Conservation (phyloP, 164 flowering plant genomes). For the Nelumbo lutea region DNA sequence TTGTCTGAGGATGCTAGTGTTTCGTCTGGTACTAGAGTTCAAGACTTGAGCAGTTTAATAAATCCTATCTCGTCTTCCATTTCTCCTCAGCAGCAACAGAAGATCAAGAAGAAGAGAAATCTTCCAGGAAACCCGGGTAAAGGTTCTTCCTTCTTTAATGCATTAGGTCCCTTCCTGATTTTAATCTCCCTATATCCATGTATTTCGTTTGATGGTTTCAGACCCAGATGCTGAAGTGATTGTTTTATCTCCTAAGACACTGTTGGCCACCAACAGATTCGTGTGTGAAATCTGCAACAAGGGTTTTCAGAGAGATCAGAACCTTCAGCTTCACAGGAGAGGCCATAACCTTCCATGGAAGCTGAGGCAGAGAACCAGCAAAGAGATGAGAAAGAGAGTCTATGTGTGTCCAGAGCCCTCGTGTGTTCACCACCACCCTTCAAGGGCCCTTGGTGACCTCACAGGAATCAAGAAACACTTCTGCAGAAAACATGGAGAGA, state of each 20-base stretch:
- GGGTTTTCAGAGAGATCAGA: conserved; percentile 96
- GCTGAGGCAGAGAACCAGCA: conserved; percentile 65
- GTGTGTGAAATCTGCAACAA: conserved; percentile 95
- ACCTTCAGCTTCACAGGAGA: conserved; percentile 89
- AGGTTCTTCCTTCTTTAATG: not conserved
- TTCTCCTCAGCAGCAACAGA: conserved; percentile 29
- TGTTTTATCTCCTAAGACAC: conserved; percentile 76
- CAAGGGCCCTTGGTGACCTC: conserved; percentile 90
- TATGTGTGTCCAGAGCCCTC: conserved; percentile 82
- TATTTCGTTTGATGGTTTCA: conserved; percentile 18
- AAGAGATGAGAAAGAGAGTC: conserved; percentile 58
- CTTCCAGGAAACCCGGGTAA: conserved; percentile 93
- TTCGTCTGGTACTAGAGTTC: conserved; percentile 46
- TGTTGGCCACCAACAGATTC: conserved; percentile 80
- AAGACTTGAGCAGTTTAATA: conserved; percentile 33
- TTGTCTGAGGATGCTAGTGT: conserved; percentile 67
- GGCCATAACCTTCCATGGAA: conserved; percentile 99
- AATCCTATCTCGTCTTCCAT: conserved; percentile 29
- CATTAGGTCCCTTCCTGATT: not conserved
- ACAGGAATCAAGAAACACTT: conserved; percentile 94
- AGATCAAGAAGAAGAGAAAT: conserved; percentile 72
- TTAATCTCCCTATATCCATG: not conserved
- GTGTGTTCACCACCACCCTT: conserved; percentile 79
- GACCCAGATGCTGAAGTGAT: conserved; percentile 96
- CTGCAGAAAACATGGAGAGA: conserved; percentile 88